Percentiles rank a stretch among this genome's conserved stretches.
Conservation (phyloP, 495 filamentous ascomycete genomes). For the Hypomontagnella submonticulosa region DNA sequence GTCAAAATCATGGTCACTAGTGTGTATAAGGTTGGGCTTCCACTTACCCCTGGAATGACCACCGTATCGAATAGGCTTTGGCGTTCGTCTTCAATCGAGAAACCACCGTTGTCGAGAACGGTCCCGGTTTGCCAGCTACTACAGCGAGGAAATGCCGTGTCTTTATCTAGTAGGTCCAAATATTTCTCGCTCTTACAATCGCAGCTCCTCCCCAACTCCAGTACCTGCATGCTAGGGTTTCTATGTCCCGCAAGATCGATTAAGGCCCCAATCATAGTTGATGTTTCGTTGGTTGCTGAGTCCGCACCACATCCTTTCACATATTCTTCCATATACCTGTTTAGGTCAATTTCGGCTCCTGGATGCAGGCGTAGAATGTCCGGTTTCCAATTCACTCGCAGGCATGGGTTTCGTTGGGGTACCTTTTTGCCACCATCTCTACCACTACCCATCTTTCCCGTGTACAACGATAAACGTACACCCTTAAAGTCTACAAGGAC, state of each 20-base stretch:
- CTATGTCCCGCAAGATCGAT: slow-evolving; percentile 44
- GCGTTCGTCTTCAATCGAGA: background rate
- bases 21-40: background rate
- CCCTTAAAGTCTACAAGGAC: slow-evolving; percentile 21
- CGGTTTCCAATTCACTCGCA: slow-evolving; percentile 52
- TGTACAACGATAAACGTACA: slow-evolving; percentile 25
- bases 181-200: slow-evolving; percentile 17
- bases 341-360: background rate
- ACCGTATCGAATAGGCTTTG: slow-evolving; percentile 28
- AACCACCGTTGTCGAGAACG: slow-evolving; percentile 8
- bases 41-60: slow-evolving; percentile 26
- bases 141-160: slow-evolving; percentile 32
- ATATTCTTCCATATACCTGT: slow-evolving; percentile 21
- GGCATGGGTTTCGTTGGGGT: slow-evolving; percentile 39
- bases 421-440: background rate
- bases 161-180: slow-evolving; percentile 18
- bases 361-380: slow-evolving; percentile 38
- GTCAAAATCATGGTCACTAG: background rate
- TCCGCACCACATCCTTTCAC: background rate
- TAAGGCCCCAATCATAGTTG: slow-evolving; percentile 25
- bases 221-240: slow-evolving; percentile 40
- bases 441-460: slow-evolving; percentile 11
- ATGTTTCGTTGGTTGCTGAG: slow-evolving; percentile 6
- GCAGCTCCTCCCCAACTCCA: slow-evolving; percentile 16
- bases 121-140: slow-evolving; percentile 9